Evolutionary conservation across 352 stramenopile species (phyloP).

Genomic region (Phytophthora meadii): DNA sequence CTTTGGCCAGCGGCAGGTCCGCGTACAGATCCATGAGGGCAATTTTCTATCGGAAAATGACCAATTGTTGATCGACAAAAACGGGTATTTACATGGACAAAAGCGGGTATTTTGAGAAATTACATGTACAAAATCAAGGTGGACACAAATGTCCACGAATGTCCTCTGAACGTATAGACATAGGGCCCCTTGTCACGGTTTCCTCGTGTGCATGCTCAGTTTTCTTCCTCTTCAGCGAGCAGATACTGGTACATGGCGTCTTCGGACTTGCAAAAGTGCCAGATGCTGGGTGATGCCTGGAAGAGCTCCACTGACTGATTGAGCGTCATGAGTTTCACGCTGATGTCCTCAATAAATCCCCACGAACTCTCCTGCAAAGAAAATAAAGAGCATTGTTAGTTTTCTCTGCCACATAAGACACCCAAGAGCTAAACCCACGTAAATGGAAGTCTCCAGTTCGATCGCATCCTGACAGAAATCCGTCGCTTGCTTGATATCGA

Average conservation of each 20-base stretch:
- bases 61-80: constrained; percentile 19
- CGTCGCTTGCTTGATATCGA: constrained; percentile 84
- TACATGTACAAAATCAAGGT: constrained; percentile 38
- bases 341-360: constrained; percentile 84
- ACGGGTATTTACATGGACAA: constrained; percentile 9
- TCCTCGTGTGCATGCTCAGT: constrained; percentile 15
- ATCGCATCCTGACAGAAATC: constrained; percentile 86
- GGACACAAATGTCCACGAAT: constrained; percentile 18
- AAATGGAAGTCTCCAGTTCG: constrained; percentile 78
- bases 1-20: constrained; percentile 75
- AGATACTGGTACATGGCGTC: constrained; percentile 82
- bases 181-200: not conserved
- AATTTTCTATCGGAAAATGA: constrained; percentile 7
- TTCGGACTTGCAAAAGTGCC: constrained; percentile 88
- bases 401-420: constrained; percentile 5
- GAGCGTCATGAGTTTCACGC: constrained; percentile 69
- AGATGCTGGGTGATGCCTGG: constrained; percentile 69
- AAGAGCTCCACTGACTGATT: constrained; percentile 77
- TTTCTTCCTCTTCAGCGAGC: constrained; percentile 75
- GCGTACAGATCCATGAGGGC: constrained; percentile 82
- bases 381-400: constrained; percentile 19
- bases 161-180: constrained; percentile 1
- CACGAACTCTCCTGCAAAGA: constrained; percentile 73
- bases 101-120: constrained; percentile 26
- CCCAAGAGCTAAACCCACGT: constrained; percentile 43